Evolutionary conservation across 768 basidiomycete species (phyloP).

Genomic region (Suillus variegatus): DNA sequence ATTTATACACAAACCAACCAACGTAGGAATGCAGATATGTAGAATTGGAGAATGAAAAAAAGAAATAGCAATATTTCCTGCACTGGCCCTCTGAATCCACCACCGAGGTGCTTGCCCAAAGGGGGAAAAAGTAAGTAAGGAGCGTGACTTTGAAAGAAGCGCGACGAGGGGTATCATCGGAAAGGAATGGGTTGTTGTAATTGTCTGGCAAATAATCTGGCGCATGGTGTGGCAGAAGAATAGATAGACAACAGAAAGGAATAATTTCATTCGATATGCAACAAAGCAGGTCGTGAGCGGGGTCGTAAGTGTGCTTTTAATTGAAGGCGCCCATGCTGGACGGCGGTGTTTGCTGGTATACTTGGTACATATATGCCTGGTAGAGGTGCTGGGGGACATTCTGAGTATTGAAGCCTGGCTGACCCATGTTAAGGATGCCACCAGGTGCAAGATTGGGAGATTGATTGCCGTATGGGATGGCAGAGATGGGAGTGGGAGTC

Average conservation of each 20-base stretch:
- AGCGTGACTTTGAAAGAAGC: slow-evolving; percentile 21
- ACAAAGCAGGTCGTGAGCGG: slow-evolving; percentile 44
- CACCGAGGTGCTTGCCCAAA: slow-evolving; percentile 22
- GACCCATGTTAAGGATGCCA: slow-evolving; percentile 62
- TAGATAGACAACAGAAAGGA: slow-evolving; percentile 35
- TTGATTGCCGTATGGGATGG: slow-evolving; percentile 57
- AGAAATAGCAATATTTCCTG: slow-evolving; percentile 32
- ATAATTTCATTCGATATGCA: slow-evolving; percentile 34
- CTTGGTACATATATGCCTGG: slow-evolving; percentile 82
- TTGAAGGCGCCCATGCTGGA: slow-evolving; percentile 79
- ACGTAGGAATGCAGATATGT: slow-evolving; percentile 31
- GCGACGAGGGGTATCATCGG: slow-evolving; percentile 34
- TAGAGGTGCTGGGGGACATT: slow-evolving; percentile 71
- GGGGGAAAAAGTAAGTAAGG: slow-evolving; percentile 13
- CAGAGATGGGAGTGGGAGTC: slow-evolving; percentile 28
- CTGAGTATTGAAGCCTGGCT: slow-evolving; percentile 62
- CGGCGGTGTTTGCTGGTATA: slow-evolving; percentile 76
- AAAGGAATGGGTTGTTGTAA: slow-evolving; percentile 27
- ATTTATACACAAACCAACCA: slow-evolving; percentile 38
- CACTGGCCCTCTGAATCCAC: slow-evolving; percentile 26
- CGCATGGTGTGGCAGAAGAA: slow-evolving; percentile 24
- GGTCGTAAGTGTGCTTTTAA: slow-evolving; percentile 40
- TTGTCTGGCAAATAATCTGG: slow-evolving; percentile 27
- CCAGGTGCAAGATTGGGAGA: slow-evolving; percentile 58
- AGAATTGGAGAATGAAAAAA: slow-evolving; percentile 21